These are phyloP conservation scores for Hirschfeldia incana DNA, from an alignment of 345 rosid species.

Conservation along the genomic window DNA sequence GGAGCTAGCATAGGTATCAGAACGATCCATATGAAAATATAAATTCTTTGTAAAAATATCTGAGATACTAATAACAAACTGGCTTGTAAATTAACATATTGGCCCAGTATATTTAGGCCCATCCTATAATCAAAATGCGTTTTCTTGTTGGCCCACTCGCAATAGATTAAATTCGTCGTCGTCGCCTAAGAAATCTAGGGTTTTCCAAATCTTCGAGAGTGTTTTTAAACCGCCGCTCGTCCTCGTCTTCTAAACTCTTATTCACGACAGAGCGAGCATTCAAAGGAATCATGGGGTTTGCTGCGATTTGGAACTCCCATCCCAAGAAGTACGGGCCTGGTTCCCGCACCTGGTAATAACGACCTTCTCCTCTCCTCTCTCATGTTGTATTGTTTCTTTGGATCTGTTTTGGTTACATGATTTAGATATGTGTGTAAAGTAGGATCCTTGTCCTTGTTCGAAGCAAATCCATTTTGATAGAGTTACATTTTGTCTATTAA, in stretches of 20 bases:
- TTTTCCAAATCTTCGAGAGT: background rate
- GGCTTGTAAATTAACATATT: no score
- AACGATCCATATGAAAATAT: no score
- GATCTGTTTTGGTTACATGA: background rate
- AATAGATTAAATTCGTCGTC: no score
- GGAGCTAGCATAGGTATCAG: no score
- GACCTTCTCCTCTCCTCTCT: background rate
- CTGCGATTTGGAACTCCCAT: slow-evolving; percentile 33
- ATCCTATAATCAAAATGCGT: background rate
- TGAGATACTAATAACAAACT: no score
- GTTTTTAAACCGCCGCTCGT: background rate
- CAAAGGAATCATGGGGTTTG: slow-evolving; percentile 24
- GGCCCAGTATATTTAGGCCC: background rate
- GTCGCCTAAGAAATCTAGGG: background rate
- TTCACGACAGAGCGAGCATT: background rate
- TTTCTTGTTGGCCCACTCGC: background rate
- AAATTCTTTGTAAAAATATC: no score
- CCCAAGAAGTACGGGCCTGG: slow-evolving; percentile 44
- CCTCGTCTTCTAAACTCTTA: background rate
- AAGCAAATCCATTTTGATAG: background rate
- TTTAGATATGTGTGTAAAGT: background rate
- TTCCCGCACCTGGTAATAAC: slow-evolving; percentile 39
- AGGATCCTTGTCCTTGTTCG: background rate
- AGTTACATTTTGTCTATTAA: background rate
- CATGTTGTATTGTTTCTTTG: background rate